Evolutionary conservation across 2,329 filamentous ascomycete genomes (phyloP), one percentile per base, ranked within the genome.

Genomic region (Aspergillus tamarii): DNA sequence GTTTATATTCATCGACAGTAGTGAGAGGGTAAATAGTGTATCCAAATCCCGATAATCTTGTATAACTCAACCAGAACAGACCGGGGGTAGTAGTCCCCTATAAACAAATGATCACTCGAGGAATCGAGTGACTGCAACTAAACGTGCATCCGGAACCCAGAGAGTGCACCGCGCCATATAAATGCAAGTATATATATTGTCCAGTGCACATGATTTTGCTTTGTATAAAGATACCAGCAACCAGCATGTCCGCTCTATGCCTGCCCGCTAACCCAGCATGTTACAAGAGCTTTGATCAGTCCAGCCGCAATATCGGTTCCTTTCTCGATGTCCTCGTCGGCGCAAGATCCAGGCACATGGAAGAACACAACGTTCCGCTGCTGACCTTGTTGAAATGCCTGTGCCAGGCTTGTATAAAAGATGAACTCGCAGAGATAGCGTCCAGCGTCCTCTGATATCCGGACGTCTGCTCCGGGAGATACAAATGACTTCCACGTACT

Each of bases 361-460:
- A 93, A 78, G 74, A 94, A 94, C 2, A 89, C 77, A 6, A 91
- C 87, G 53, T 76, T 80, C n/a, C 76, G 72, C 54, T 75, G 70
- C 26, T 71, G 69, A 3, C 73, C 71, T 48, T 75, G 71, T 62
- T 67, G 70, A 19, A 69, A 65, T 19, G 76, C 77, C 48, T 71
- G 65, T 6, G 89, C 83, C 69, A 93, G 76, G 65, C 88, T 91
- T 8, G 87, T 88, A 77, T 88, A 93, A 76, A 90, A 92, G 68
- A 91, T 92, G 72, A 91, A 94, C 73, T 94, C 91, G 77, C 91
- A 94, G 19, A 93, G 81, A 75, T 90, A 94, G 23, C 84, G 85
- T 3, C 91, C 91, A 0, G 91, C 87, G 68, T 94, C 89, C 50
- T 88, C 84, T 0, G 89, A 92, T 45, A 91, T 80, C 36, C 87